Percentiles rank a stretch among this genome's conserved stretches.
Conservation (phyloP, 768 basidiomycete species). For the Auricularia sp. region DNA sequence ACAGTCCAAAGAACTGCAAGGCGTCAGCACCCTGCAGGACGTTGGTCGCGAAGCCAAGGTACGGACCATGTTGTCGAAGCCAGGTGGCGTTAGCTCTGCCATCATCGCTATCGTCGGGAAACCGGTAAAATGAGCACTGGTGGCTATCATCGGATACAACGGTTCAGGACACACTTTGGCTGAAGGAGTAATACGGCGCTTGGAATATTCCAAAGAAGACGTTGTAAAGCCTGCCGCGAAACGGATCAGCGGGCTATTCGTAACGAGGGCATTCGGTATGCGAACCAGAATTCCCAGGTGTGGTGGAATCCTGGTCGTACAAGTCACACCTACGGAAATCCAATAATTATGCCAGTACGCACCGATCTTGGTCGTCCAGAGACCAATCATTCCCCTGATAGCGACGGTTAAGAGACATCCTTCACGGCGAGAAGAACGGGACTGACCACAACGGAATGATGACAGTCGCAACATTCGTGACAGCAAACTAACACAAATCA, state of each 20-base stretch:
- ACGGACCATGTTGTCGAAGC: constrained; percentile 69
- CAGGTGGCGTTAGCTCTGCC: constrained; percentile 68
- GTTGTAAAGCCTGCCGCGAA: constrained; percentile 56
- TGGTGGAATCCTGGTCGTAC: constrained; percentile 55
- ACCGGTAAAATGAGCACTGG: too few relatives aligned
- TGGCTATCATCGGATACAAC: background rate
- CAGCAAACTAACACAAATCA: constrained; percentile 42
- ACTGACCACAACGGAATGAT: constrained; percentile 58
- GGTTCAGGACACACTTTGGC: constrained; percentile 51
- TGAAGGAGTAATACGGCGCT: constrained; percentile 80
- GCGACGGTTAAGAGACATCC: too few relatives aligned
- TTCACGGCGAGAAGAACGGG: background rate
- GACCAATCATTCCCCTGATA: constrained; percentile 62
- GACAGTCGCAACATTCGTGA: constrained; percentile 68
- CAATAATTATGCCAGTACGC: too few relatives aligned
- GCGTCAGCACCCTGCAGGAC: background rate
- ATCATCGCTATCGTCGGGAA: constrained; percentile 18
- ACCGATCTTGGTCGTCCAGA: constrained; percentile 59
- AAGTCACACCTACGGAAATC: too few relatives aligned
- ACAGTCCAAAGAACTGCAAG: constrained; percentile 74
- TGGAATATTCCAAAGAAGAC: constrained; percentile 73
- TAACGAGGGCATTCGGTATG: background rate
- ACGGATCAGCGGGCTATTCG: constrained; percentile 9
- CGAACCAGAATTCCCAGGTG: constrained; percentile 78
- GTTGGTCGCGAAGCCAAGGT: background rate